Evolutionary conservation across 2,329 filamentous ascomycete genomes (phyloP).

Genomic region (Lomentospora prolificans): DNA sequence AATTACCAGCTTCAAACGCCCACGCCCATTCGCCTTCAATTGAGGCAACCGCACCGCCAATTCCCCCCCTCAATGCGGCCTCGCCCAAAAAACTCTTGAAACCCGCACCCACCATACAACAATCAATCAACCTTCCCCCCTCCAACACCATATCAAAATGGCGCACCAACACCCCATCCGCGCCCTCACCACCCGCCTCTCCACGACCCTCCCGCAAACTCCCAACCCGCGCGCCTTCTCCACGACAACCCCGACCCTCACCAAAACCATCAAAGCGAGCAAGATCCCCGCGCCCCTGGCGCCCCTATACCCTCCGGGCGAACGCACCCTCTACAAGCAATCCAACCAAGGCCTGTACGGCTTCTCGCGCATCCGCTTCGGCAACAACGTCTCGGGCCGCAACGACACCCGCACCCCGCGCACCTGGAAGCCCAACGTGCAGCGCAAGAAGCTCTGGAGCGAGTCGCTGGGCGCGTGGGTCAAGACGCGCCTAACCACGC

Average conservation of each 20-base stretch:
- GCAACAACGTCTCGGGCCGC: constrained; percentile 63
- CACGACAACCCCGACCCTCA: constrained; percentile 23
- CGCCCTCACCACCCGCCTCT: neutral
- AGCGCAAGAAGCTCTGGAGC: constrained; percentile 58
- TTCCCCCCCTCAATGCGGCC: neutral
- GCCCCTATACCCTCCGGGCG: constrained; percentile 64
- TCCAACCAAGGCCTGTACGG: constrained; percentile 69
- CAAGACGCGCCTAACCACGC: constrained; percentile 58
- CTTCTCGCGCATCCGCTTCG: constrained; percentile 60
- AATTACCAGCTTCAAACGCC: neutral
- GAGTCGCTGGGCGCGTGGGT: constrained; percentile 51
- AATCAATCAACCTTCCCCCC: neutral
- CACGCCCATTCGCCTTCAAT: too few species aligned
- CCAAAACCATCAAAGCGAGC: constrained; percentile 31
- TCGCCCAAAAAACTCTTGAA: neutral
- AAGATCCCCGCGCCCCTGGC: constrained; percentile 39
- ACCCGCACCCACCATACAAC: neutral
- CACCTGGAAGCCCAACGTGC: constrained; percentile 67
- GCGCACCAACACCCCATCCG: neutral
- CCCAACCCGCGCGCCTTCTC: constrained; percentile 19
- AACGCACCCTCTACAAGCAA: constrained; percentile 65
- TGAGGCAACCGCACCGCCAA: neutral
- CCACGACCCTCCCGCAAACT: neutral
- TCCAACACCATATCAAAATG: neutral
- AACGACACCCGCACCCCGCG: constrained; percentile 62